Base-by-base conservation (phyloP, 2,329 filamentous ascomycete species). In the Fusarium fracticaudum region DNA sequence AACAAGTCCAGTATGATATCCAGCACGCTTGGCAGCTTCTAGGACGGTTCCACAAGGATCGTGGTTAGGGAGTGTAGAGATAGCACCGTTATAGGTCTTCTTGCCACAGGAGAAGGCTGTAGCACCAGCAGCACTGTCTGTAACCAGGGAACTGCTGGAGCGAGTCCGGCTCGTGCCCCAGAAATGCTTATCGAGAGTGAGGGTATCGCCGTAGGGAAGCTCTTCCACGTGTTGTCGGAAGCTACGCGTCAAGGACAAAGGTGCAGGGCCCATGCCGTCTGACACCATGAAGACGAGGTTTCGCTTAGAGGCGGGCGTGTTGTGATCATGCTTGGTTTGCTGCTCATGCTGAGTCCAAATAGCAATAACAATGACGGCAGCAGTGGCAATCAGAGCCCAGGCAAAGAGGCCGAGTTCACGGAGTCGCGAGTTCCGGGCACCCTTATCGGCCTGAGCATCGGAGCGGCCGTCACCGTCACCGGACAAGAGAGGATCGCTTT, bases 231-330 rank as follows among this genome's bases (percentile, higher is more conserved):
- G 89, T 83, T 99, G 96, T 75, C 93, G 91, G 85, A 93, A 99
- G 80, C 91, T 93, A 64, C 96, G 89, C 12, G 96, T 98, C 81
- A 99, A 84, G 33, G 93, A 93, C 61, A 99, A 87, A 77, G 94
- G 96, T 14, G 96, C 94, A 13, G 96, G 96, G 0, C 96, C 96
- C 96, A 99, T 99, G 79, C 96, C 96, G 82, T 99, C 96, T 2
- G 94, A 98, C 43, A 99, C 96, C 96, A 99, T 99, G 86, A 99
- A 98, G 78, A 99, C 92, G 60, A 99, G 87, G 83, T 98, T 99
- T 62, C 94, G 90, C 87, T 98, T 99, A 60, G 91, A 90, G 35
- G 79, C 78, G 83, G 64, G 87, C 85, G 77, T 54, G 74, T 75
- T 50, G 33, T 77, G 81, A 65, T 75, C 79, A 58, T 72, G 79